Conservation (phyloP, 176 grass and related monocot species). For the Panicum miliaceum region DNA sequence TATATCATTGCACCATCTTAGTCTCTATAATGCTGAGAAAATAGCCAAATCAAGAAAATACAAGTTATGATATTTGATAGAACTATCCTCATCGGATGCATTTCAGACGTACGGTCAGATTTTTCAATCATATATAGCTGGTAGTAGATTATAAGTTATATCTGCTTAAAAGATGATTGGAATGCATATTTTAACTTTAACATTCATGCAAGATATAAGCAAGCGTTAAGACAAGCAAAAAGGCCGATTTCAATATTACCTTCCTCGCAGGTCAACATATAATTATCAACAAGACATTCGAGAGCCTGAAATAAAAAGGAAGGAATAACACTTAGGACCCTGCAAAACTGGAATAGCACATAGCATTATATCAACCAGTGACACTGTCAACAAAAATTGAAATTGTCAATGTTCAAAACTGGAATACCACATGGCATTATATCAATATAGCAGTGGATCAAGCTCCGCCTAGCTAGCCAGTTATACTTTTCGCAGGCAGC, state of each 20-base stretch:
- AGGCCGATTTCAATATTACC: constrained; percentile 49
- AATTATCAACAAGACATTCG: constrained; percentile 95
- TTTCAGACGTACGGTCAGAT: not conserved
- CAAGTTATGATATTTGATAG: constrained; percentile 18
- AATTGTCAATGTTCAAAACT: not conserved
- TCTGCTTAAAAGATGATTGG: constrained; percentile 20
- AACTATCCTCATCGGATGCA: constrained; percentile 7
- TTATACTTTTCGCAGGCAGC: not conserved
- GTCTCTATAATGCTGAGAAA: constrained; percentile 29
- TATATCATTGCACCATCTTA: constrained; percentile 17
- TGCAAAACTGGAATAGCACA: constrained; percentile 19
- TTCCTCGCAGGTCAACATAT: constrained; percentile 97
- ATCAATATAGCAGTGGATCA: not conserved
- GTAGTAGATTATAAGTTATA: not conserved
- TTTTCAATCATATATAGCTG: constrained; percentile 24
- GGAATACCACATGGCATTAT: not conserved
- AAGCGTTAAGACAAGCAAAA: constrained; percentile 32
- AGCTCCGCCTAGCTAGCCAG: not conserved
- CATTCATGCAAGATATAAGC: constrained; percentile 30
- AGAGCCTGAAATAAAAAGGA: constrained; percentile 66
- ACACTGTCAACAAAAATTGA: constrained; percentile 9
- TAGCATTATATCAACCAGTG: constrained; percentile 5
- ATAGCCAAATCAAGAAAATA: constrained; percentile 14
- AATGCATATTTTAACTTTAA: constrained; percentile 22
- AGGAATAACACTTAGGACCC: constrained; percentile 27